Percentiles rank a stretch among this genome's conserved stretches.
These are phyloP conservation scores for Mitragyna speciosa DNA, from an alignment of 257 asterid genomes.

Conservation along the genomic window DNA sequence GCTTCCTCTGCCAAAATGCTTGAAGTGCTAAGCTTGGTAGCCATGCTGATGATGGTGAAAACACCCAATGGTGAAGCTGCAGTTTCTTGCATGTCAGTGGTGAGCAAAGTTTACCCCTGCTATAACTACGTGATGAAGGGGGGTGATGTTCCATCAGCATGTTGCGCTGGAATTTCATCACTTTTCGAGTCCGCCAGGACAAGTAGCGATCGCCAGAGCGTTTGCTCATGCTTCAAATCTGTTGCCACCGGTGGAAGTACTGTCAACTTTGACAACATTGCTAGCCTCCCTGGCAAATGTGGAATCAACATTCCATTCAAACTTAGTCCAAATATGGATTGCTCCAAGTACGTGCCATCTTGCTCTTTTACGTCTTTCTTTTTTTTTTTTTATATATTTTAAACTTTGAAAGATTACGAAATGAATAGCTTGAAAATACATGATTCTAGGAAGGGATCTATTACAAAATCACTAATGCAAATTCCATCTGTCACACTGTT, in stretches of 20 bases:
- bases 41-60: not conserved
- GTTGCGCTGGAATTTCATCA: not conserved
- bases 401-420: too few species aligned
- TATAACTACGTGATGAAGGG: constrained; percentile 9
- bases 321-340: too few species aligned
- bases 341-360: too few species aligned
- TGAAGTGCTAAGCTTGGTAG: not conserved
- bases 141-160: constrained; percentile 1
- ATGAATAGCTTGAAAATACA: too few species aligned
- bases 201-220: not conserved
- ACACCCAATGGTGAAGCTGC: not conserved
- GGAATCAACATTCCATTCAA: not conserved
- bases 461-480: too few species aligned
- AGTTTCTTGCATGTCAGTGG: constrained; percentile 5
- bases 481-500: too few species aligned
- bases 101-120: not conserved
- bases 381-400: too few species aligned
- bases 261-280: constrained; percentile 6
- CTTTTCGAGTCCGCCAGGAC: not conserved
- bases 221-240: constrained; percentile 9
- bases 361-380: too few species aligned
- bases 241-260: not conserved
- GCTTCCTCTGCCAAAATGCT: not conserved
- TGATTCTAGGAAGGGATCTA: too few species aligned
- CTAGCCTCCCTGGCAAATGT: constrained; percentile 14